Evolutionary conservation across 2,329 filamentous ascomycete species (phyloP).

Genomic region (Balansia obtecta): DNA sequence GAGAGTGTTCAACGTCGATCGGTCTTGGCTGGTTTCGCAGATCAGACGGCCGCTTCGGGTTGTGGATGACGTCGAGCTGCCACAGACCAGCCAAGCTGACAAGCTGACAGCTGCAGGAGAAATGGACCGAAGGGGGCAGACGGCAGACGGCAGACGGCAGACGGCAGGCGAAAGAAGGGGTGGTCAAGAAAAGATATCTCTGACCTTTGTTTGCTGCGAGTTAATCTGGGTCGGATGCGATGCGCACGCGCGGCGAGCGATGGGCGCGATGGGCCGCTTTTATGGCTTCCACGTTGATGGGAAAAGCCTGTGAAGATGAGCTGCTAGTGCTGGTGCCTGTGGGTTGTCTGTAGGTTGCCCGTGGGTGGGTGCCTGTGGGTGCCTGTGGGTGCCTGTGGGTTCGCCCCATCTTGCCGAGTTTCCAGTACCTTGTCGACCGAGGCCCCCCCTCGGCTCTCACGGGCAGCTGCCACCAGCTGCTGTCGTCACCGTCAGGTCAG

Average conservation of each 20-base stretch:
- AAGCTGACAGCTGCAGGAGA: not conserved
- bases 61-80: too few species aligned
- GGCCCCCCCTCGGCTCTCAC: constrained; percentile 8
- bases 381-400: not conserved
- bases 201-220: not conserved
- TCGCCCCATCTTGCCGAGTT: not conserved
- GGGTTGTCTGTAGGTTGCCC: too few species aligned
- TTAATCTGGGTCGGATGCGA: not conserved
- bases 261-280: constrained; percentile 1
- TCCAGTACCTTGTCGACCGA: constrained; percentile 4
- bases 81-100: too few species aligned
- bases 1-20: not conserved
- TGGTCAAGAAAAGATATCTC: too few species aligned
- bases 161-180: not conserved
- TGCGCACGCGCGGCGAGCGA: not conserved
- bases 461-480: not conserved
- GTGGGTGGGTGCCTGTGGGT: not conserved
- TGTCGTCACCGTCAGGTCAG: too few species aligned
- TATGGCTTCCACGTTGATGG: constrained; percentile 1
- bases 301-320: not conserved
- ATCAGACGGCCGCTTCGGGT: too few species aligned
- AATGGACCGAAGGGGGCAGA: too few species aligned
- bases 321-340: too few species aligned
- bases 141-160: too few species aligned
- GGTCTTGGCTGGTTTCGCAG: constrained; percentile 4